These are phyloP conservation scores for Nakazawaea populi DNA, from an alignment of 805 yeast species.

Conservation along the genomic window DNA sequence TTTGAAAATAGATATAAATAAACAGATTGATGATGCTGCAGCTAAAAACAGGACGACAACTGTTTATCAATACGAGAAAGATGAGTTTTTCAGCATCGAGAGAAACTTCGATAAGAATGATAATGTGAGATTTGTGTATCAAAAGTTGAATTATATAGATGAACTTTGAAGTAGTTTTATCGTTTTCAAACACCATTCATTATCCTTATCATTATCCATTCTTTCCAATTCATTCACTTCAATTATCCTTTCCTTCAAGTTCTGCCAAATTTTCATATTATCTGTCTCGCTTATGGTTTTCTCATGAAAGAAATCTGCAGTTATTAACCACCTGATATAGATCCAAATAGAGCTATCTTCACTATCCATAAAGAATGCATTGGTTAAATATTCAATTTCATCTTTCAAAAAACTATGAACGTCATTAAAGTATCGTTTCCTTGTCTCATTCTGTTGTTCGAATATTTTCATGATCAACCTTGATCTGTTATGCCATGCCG, in stretches of 20 bases:
- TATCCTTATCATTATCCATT: conserved; percentile 57
- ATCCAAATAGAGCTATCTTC: conserved; percentile 94
- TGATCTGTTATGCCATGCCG: conserved; percentile 93
- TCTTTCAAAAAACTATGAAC: conserved; percentile 33
- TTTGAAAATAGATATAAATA: conserved; percentile 22
- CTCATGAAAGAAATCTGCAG: conserved; percentile 32
- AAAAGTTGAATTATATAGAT: conserved; percentile 9
- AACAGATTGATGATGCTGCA: conserved; percentile 1
- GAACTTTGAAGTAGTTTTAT: conserved; percentile 34
- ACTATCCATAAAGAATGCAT: conserved; percentile 89
- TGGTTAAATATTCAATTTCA: conserved; percentile 66
- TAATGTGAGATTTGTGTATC: conserved; percentile 9
- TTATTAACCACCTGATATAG: conserved; percentile 74
- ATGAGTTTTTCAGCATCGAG: conserved; percentile 7
- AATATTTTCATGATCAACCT: conserved; percentile 56
- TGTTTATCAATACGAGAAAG: conserved; percentile 3
- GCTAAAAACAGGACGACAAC: background rate
- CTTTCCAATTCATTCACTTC: conserved; percentile 71
- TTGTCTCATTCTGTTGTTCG: conserved; percentile 15
- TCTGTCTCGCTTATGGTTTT: conserved; percentile 14
- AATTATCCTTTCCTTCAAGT: conserved; percentile 41
- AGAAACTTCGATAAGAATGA: conserved; percentile 6
- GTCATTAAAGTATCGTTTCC: conserved; percentile 22
- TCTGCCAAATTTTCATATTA: conserved; percentile 32
- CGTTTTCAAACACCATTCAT: conserved; percentile 72